phyloP scores from a whole-genome alignment of 1,284 basidiomycete genomes.

The Fistulina hepatica region DNA sequence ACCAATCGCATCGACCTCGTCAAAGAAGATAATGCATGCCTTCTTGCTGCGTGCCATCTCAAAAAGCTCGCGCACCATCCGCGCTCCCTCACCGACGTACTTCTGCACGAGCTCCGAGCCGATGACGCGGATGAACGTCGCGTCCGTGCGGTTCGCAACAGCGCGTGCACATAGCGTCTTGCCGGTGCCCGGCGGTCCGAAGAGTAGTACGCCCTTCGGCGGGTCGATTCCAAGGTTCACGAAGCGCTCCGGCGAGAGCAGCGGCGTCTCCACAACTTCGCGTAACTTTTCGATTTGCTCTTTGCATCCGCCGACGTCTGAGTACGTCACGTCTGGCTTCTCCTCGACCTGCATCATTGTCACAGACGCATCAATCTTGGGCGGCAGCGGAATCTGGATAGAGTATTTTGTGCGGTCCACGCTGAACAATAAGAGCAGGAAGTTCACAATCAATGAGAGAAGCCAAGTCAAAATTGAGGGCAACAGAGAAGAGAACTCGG shows the following conservation, averaged over 20 bases:
- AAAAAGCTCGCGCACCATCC: constrained; percentile 98
- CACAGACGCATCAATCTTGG: constrained; percentile 98
- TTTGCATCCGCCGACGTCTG: constrained; percentile 96
- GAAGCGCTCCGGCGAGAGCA: constrained; percentile 94
- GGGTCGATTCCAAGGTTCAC: constrained; percentile 98
- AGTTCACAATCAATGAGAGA: constrained; percentile 3
- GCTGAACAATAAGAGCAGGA: constrained; percentile 27
- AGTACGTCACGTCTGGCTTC: constrained; percentile 87
- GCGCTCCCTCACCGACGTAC: constrained; percentile 97
- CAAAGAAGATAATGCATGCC: constrained; percentile 99
- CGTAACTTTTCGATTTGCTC: constrained; percentile 99
- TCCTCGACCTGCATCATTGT: constrained; percentile 99
- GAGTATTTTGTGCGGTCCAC: constrained; percentile 95
- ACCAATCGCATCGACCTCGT: constrained; percentile 96
- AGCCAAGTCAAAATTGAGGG: no score
- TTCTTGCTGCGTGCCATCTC: constrained; percentile 99
- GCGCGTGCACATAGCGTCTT: constrained; percentile 98
- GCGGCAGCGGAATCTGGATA: constrained; percentile 99
- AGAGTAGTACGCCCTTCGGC: constrained; percentile 95
- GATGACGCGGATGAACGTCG: constrained; percentile 98
- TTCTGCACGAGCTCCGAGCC: constrained; percentile 99
- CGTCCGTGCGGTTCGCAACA: constrained; percentile 97
- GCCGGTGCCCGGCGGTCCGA: constrained; percentile 94
- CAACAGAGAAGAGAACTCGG: neutral
- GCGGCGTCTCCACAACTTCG: constrained; percentile 97